Percentiles rank a stretch among this genome's conserved stretches.
These are phyloP conservation scores for Linderina pennispora DNA, from an alignment of 192 early-diverging fungal species.

Conservation along the genomic window DNA sequence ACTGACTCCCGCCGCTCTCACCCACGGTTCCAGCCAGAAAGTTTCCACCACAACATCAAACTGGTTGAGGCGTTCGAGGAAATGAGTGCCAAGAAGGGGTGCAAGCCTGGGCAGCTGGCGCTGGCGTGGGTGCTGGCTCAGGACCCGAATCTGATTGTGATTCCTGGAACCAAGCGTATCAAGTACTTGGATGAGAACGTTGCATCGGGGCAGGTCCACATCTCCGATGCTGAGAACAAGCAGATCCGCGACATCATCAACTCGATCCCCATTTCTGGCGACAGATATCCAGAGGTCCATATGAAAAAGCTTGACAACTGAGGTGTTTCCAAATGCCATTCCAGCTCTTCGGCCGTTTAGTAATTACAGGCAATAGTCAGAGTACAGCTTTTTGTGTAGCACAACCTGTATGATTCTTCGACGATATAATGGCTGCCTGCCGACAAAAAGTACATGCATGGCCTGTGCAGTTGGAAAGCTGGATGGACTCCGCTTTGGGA, in stretches of 20 bases:
- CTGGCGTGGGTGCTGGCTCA: neutral
- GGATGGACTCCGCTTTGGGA: too few species aligned
- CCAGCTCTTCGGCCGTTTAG: too few species aligned
- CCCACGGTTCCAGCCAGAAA: constrained; percentile 56
- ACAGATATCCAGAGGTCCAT: constrained; percentile 1
- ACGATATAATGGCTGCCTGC: too few species aligned
- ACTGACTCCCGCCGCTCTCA: constrained; percentile 48
- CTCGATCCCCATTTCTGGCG: neutral
- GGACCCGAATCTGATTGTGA: neutral
- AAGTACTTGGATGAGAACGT: neutral
- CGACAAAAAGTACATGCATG: too few species aligned
- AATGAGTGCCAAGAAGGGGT: neutral
- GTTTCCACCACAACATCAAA: constrained; percentile 52
- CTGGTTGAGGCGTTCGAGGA: constrained; percentile 43
- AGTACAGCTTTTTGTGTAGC: too few species aligned
- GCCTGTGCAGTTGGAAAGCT: too few species aligned
- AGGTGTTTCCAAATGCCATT: too few species aligned
- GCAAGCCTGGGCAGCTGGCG: neutral
- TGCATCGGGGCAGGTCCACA: neutral
- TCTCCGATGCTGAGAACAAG: neutral
- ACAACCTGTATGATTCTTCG: too few species aligned
- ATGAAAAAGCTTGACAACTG: neutral
- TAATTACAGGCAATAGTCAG: too few species aligned
- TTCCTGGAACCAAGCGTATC: neutral
- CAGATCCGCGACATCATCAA: neutral